A percentile compares a stretch with the other conserved stretches of the same genome.
These are phyloP conservation scores for Vicia faba DNA, from an alignment of 306 rosid species.

Conservation along the genomic window DNA sequence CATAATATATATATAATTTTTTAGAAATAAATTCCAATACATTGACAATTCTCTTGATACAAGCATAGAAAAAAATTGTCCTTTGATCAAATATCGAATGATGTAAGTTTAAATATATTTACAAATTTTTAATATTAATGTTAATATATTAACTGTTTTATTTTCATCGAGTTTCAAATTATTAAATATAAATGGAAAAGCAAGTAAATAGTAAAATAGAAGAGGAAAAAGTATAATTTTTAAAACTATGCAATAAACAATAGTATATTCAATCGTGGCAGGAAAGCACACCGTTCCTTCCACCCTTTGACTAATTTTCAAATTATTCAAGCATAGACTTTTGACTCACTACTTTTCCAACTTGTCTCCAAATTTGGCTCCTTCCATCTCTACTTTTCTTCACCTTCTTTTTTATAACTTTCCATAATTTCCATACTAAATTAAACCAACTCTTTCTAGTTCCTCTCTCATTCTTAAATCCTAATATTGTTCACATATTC, in stretches of 20 bases:
- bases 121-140: too few relatives aligned
- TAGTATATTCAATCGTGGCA: not conserved
- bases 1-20: too few relatives aligned
- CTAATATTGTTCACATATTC: not conserved
- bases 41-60: too few relatives aligned
- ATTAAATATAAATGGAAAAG: too few relatives aligned
- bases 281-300: conserved; percentile 55
- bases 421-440: conserved; percentile 6
- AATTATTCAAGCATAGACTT: conserved; percentile 53
- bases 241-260: not conserved
- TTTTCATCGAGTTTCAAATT: too few relatives aligned
- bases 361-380: conserved; percentile 33
- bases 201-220: too few relatives aligned
- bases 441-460: conserved; percentile 1
- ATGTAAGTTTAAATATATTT: too few relatives aligned
- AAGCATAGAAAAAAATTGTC: too few relatives aligned
- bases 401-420: not conserved
- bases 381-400: conserved; percentile 35
- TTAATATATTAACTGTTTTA: too few relatives aligned
- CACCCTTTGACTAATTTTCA: conserved; percentile 65
- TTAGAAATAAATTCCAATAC: too few relatives aligned
- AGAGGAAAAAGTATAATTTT: too few relatives aligned
- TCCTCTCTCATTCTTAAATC: not conserved
- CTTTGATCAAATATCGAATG: too few relatives aligned
- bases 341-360: conserved; percentile 84